phyloP scores from a whole-genome alignment of 192 early-diverging fungal species.

The Bifiguratus adelaidae region DNA sequence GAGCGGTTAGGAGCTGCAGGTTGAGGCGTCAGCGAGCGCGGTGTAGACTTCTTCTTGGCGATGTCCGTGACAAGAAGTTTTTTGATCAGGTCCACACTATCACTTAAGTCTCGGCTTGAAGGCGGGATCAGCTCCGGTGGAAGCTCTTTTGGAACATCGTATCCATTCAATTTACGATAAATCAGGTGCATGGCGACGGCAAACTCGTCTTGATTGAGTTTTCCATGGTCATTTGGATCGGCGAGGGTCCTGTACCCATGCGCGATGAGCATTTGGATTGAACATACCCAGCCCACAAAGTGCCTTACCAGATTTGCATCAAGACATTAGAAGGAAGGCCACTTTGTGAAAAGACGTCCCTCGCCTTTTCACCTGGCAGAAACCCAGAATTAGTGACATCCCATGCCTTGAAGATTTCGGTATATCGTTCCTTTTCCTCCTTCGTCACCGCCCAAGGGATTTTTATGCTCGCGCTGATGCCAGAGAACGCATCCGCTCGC shows the following conservation, averaged over 20 bases:
- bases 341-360: constrained; percentile 48
- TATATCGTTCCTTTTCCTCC: constrained; percentile 23
- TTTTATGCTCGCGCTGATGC: neutral
- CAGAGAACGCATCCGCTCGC: neutral
- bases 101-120: constrained; percentile 71
- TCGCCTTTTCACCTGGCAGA: constrained; percentile 37
- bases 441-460: constrained; percentile 10
- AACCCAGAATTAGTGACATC: constrained; percentile 33
- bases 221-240: constrained; percentile 74
- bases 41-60: constrained; percentile 17
- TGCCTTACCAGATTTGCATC: constrained; percentile 36
- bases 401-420: constrained; percentile 29
- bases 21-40: constrained; percentile 3
- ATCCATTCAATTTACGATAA: constrained; percentile 76
- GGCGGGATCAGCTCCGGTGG: constrained; percentile 84
- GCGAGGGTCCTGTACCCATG: constrained; percentile 45
- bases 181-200: constrained; percentile 96
- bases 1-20: constrained; percentile 1
- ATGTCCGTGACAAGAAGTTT: constrained; percentile 50
- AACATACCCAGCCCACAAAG: neutral
- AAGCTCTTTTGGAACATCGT: constrained; percentile 64
- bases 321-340: constrained; percentile 34
- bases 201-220: constrained; percentile 91
- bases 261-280: neutral
- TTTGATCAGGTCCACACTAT: constrained; percentile 51